These are phyloP conservation scores for Cladochytrium replicatum DNA, from an alignment of 192 early-diverging fungal species.

Conservation along the genomic window DNA sequence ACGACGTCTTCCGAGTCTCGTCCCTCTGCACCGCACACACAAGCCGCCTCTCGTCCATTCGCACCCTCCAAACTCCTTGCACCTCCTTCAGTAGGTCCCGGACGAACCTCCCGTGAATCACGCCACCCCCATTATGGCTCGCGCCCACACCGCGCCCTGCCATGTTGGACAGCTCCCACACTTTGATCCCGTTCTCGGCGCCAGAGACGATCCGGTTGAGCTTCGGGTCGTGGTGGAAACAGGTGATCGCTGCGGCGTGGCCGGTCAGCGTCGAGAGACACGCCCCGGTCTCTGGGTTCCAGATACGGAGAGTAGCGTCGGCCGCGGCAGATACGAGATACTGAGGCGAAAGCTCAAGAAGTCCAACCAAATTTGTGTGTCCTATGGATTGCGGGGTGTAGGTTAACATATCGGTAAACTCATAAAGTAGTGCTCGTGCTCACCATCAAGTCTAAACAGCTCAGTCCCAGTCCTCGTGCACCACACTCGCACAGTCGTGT, in stretches of 20 bases:
- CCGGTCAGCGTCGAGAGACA: conserved; percentile 59
- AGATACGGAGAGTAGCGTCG: conserved; percentile 86
- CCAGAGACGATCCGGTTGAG: conserved; percentile 86
- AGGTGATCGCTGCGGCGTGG: conserved; percentile 87
- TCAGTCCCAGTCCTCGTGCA: conserved; percentile 71
- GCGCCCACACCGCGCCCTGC: conserved; percentile 21
- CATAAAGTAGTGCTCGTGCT: too few relatives aligned
- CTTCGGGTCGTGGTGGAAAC: conserved; percentile 89
- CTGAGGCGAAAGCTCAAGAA: conserved; percentile 74
- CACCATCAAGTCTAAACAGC: conserved; percentile 63
- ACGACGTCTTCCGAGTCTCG: conserved; percentile 53
- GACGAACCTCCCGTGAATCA: conserved; percentile 60
- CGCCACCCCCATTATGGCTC: too few relatives aligned
- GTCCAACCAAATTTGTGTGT: conserved; percentile 87
- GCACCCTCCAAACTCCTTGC: conserved; percentile 86
- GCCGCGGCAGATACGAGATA: conserved; percentile 92
- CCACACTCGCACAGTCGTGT: conserved; percentile 89
- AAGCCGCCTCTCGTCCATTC: conserved; percentile 74
- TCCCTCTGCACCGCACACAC: conserved; percentile 57
- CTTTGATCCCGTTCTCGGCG: conserved; percentile 84
- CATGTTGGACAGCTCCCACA: conserved; percentile 90
- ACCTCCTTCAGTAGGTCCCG: conserved; percentile 75
- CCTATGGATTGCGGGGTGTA: too few relatives aligned
- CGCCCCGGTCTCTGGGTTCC: conserved; percentile 62
- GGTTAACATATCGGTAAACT: too few relatives aligned